A percentile compares a stretch with the other conserved stretches of the same genome.
phyloP scores from a whole-genome alignment of 2,329 filamentous ascomycete genomes.

The Alternaria sp. region DNA sequence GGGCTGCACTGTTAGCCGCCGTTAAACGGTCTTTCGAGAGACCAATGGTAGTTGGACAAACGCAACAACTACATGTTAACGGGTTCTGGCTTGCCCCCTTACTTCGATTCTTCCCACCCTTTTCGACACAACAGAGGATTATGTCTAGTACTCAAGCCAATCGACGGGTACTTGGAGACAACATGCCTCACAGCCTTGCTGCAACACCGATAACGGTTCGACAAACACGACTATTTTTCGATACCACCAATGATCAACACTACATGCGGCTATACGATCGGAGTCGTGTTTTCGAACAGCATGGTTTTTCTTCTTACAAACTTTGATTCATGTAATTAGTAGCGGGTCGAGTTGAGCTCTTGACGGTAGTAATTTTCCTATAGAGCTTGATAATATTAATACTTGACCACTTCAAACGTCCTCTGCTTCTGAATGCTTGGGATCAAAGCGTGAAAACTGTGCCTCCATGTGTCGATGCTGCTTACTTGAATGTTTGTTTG shows the following conservation, averaged over 20 bases:
- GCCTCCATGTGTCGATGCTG: neutral
- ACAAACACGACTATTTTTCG: slow-evolving; percentile 2
- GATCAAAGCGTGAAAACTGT: neutral
- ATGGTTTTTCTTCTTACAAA: neutral
- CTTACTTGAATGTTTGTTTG: neutral
- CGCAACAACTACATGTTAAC: slow-evolving; percentile 2
- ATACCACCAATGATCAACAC: neutral
- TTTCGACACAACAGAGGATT: neutral
- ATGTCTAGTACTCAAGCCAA: neutral
- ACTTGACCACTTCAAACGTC: neutral
- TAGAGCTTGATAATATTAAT: neutral
- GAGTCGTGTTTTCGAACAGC: neutral
- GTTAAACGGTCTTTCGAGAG: neutral
- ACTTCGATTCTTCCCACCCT: neutral
- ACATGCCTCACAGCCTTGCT: neutral
- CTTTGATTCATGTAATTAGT: neutral
- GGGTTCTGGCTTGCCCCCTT: neutral
- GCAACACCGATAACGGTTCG: neutral
- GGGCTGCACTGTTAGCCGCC: slow-evolving; percentile 1
- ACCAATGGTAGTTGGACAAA: neutral
- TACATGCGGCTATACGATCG: neutral
- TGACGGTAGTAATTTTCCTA: neutral
- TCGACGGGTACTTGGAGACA: neutral
- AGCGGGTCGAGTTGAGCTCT: neutral
- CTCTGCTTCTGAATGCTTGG: neutral